These are phyloP conservation scores for Vickermania spadyakhi DNA, from an alignment of 208 protist genomes.

Conservation along the genomic window DNA sequence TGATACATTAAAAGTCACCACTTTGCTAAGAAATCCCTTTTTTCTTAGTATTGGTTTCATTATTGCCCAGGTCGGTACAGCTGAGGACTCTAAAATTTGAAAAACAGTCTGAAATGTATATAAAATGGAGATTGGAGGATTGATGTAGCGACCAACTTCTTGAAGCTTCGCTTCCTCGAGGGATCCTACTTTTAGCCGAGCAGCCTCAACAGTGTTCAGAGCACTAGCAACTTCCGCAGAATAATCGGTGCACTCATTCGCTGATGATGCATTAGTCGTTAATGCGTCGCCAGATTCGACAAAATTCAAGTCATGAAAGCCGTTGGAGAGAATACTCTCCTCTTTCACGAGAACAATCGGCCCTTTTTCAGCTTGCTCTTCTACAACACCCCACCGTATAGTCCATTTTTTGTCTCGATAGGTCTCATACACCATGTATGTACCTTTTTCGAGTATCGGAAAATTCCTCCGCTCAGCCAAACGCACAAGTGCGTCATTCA, in stretches of 20 bases:
- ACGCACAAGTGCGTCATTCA: no score
- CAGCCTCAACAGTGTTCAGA: slow-evolving; percentile 16
- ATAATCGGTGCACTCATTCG: no score
- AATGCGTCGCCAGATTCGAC: no score
- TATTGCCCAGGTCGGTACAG: background rate
- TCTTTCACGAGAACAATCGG: slow-evolving; percentile 5
- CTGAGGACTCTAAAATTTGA: background rate
- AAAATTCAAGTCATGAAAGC: no score
- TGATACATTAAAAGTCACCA: background rate
- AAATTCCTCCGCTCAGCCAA: no score
- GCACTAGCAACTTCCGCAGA: no score
- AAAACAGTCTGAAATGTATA: background rate
- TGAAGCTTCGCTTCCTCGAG: slow-evolving; percentile 23
- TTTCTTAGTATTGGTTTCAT: background rate
- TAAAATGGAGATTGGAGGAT: background rate
- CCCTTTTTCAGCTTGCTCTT: background rate
- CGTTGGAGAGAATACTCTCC: no score
- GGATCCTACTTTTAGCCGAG: slow-evolving; percentile 12
- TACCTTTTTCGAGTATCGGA: background rate
- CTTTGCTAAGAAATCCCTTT: background rate
- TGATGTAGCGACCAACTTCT: slow-evolving; percentile 20
- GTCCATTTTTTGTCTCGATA: background rate
- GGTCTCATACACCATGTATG: background rate
- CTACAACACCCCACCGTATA: background rate
- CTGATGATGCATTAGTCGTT: no score